phyloP scores from a whole-genome alignment of 2,329 filamentous ascomycete species.

The Shiraia sp. region DNA sequence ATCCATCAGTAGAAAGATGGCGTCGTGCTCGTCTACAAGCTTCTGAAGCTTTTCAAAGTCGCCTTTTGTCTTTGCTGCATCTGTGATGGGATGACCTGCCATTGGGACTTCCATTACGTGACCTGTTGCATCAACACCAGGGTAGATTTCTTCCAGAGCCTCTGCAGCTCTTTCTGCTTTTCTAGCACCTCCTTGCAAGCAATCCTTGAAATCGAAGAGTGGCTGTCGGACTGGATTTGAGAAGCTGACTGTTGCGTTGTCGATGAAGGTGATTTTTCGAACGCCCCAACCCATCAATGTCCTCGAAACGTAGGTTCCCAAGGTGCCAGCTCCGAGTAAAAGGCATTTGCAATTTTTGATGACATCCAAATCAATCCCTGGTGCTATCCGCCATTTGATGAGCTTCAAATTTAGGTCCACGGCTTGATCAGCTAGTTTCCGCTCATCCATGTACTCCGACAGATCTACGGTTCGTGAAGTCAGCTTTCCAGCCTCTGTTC shows the following conservation, averaged over 20 bases:
- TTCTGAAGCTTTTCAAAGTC: constrained; percentile 77
- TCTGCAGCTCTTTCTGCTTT: constrained; percentile 84
- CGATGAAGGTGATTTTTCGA: constrained; percentile 91
- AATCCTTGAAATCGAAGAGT: constrained; percentile 88
- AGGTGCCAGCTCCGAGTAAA: constrained; percentile 85
- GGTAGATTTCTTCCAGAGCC: constrained; percentile 83
- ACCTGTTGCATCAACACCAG: constrained; percentile 80
- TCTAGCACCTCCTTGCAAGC: constrained; percentile 77
- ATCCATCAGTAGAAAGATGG: constrained; percentile 95
- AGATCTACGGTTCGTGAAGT: constrained; percentile 78
- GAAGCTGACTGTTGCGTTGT: constrained; percentile 90
- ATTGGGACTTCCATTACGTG: constrained; percentile 88
- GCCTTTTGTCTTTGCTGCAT: constrained; percentile 68
- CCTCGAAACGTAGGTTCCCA: constrained; percentile 91
- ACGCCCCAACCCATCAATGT: constrained; percentile 96
- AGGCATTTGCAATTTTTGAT: constrained; percentile 92
- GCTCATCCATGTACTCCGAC: constrained; percentile 90
- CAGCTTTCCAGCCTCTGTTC: constrained; percentile 77
- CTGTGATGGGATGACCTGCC: constrained; percentile 85
- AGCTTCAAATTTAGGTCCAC: constrained; percentile 96
- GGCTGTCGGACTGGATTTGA: constrained; percentile 96
- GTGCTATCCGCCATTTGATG: constrained; percentile 98
- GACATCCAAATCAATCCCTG: constrained; percentile 80
- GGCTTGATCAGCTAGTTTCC: constrained; percentile 84
- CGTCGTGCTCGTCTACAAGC: constrained; percentile 84